Evolutionary conservation across 768 basidiomycete genomes (phyloP).

Genomic region (Wakefieldia striispora): DNA sequence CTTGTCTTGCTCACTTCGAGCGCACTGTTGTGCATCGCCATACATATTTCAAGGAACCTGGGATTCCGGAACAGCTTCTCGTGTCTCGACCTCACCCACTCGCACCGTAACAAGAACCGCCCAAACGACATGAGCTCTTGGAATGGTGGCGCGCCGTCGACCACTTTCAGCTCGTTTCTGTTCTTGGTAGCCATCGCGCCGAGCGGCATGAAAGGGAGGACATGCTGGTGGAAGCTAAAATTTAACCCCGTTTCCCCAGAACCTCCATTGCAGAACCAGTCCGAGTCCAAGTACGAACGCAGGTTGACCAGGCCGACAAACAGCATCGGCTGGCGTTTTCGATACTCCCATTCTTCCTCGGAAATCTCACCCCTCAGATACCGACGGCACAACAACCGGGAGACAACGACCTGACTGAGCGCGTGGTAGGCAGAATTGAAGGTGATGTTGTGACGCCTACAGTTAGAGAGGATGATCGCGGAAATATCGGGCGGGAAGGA

Average conservation of each 20-base stretch:
- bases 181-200: background rate
- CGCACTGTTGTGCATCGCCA: constrained; percentile 18
- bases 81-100: constrained; percentile 36
- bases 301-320: constrained; percentile 49
- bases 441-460: constrained; percentile 42
- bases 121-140: constrained; percentile 39
- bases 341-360: constrained; percentile 50
- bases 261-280: constrained; percentile 47
- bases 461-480: constrained; percentile 33
- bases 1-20: constrained; percentile 1
- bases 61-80: constrained; percentile 38
- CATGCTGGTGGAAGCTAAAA: constrained; percentile 43
- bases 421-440: constrained; percentile 50
- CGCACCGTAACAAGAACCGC: constrained; percentile 45
- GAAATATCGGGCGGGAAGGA: constrained; percentile 32
- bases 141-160: constrained; percentile 40
- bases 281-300: constrained; percentile 44
- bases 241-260: constrained; percentile 38
- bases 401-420: constrained; percentile 47
- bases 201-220: constrained; percentile 47
- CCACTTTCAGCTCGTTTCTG: constrained; percentile 29
- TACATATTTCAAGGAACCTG: constrained; percentile 40
- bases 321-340: constrained; percentile 49
- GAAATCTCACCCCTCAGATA: constrained; percentile 47
- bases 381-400: constrained; percentile 46